Conservation (phyloP, 1,284 basidiomycete genomes). For the Ustilago esculenta region DNA sequence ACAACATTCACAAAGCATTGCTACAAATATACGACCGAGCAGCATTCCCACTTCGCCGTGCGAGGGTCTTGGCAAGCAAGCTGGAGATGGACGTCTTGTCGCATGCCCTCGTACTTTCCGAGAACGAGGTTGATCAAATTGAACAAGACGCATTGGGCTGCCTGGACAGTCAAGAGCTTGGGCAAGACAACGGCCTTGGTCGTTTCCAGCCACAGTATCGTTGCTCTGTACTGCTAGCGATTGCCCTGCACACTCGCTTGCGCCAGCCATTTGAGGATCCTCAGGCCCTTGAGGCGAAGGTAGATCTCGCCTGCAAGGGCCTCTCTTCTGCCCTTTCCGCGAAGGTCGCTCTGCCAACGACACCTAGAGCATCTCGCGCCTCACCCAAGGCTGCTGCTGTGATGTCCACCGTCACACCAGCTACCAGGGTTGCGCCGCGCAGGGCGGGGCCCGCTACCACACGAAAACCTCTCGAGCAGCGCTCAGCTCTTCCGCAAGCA, state of each 20-base stretch:
- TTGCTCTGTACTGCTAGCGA: constrained; percentile 23
- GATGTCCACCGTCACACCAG: constrained; percentile 8
- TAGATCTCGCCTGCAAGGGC: constrained; percentile 33
- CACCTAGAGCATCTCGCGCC: constrained; percentile 5
- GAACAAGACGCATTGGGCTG: constrained; percentile 26
- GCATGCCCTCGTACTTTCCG: constrained; percentile 10
- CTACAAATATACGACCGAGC: constrained; percentile 19
- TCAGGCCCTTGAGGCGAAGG: constrained; percentile 16
- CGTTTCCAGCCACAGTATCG: constrained; percentile 37
- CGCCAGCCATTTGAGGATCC: constrained; percentile 28
- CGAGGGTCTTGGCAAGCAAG: constrained; percentile 29
- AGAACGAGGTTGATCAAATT: constrained; percentile 10
- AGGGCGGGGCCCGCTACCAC: constrained; percentile 4
- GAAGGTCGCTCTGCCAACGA: constrained; percentile 1
- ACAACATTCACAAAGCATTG: constrained; percentile 19
- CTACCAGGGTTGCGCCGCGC: constrained; percentile 9
- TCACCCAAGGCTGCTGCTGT: constrained; percentile 10
- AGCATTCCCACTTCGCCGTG: constrained; percentile 40
- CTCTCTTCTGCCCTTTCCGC: constrained; percentile 9
- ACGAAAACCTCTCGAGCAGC: constrained; percentile 19
- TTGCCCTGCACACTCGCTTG: constrained; percentile 25
- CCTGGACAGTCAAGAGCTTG: constrained; percentile 8
- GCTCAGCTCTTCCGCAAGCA: constrained; percentile 24
- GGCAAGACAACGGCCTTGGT: constrained; percentile 23
- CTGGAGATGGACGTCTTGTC: constrained; percentile 49